Base-by-base conservation (phyloP, 495 filamentous ascomycete species). In the Aspergillus haitiensis region DNA sequence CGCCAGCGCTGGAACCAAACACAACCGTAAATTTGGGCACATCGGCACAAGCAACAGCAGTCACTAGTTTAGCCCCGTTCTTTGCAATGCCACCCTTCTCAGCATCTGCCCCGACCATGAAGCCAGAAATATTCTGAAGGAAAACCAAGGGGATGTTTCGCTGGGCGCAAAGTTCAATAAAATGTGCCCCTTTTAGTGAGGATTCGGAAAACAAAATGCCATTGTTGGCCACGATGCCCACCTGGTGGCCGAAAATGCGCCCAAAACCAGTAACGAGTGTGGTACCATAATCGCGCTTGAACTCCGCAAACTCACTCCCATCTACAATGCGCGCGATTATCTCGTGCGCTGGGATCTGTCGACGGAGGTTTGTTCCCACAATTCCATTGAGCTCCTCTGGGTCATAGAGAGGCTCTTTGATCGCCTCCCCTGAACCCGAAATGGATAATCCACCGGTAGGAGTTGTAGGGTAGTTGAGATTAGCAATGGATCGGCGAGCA, bases 11-110 rank as follows among this genome's bases (percentile, higher is more conserved):
- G 9, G 88, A 87, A 5, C 94, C 94, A 31, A 98, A 86, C 0
- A 98, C 91, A 6, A 98, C 89, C 0, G 94, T 98, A 67, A 98
- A 94, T 72, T 98, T 98, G 61, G 94, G 95, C 39, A 98, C 94
- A 60, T 96, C 87, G 9, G 93, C 92, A 70, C 93, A 97, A 5
- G 92, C 90, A 4, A 98, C 95, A 3, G 94, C 94, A 7, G 92
- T 98, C 7, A 98, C 94, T 15, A 98, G 82, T 78, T 98, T 98
- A 0, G 94, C 94, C 44, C 94, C 94, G 68, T 98, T 96, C 81
- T 98, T 98, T 33, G 94, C 94, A 64, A 98, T 98, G 7, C 94
- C 94, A 52, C 92, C 94, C 44, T 86, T 87, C 72, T 98, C 94
- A 5, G 93, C 94, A 66, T 96, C 92, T 7, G 82, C 82, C 32